These are phyloP conservation scores for Oenanthe javanica DNA, from an alignment of 140 eudicot genomes.

Conservation along the genomic window DNA sequence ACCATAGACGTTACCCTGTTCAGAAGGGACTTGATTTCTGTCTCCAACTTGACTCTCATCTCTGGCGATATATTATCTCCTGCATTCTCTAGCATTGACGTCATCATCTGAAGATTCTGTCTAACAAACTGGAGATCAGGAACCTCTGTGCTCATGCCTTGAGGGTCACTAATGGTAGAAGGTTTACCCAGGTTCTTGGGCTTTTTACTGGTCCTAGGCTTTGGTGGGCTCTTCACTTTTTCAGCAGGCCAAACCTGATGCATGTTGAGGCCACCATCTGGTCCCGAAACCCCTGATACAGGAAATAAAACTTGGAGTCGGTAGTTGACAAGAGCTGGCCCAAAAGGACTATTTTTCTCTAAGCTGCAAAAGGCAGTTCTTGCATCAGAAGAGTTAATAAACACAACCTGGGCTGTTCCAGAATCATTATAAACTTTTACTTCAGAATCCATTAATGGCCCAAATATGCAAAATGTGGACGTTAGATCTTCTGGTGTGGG, in stretches of 20 bases:
- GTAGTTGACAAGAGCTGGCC: constrained; percentile 37
- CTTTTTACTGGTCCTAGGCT: constrained; percentile 1
- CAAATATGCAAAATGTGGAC: constrained; percentile 37
- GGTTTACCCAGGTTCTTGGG: constrained; percentile 20
- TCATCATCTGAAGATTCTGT: constrained; percentile 81
- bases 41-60: constrained; percentile 70
- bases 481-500: constrained; percentile 42
- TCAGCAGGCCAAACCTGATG: constrained; percentile 10
- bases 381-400: constrained; percentile 27
- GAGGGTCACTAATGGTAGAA: constrained; percentile 12
- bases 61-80: constrained; percentile 57
- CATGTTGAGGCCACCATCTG: neutral
- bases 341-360: constrained; percentile 49
- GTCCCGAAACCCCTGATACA: constrained; percentile 16
- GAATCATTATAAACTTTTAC: constrained; percentile 21
- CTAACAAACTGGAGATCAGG: constrained; percentile 44
- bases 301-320: constrained; percentile 30
- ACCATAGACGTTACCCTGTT: constrained; percentile 51
- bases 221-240: constrained; percentile 9
- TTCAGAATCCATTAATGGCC: constrained; percentile 41
- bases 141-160: constrained; percentile 31
- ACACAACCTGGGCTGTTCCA: constrained; percentile 38
- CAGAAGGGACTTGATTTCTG: constrained; percentile 58
- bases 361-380: constrained; percentile 37
- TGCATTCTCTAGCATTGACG: constrained; percentile 63